Percentiles rank a stretch among this genome's conserved stretches.
These are phyloP conservation scores for Linum usitatissimum DNA, from an alignment of 345 rosid genomes.

Conservation along the genomic window DNA sequence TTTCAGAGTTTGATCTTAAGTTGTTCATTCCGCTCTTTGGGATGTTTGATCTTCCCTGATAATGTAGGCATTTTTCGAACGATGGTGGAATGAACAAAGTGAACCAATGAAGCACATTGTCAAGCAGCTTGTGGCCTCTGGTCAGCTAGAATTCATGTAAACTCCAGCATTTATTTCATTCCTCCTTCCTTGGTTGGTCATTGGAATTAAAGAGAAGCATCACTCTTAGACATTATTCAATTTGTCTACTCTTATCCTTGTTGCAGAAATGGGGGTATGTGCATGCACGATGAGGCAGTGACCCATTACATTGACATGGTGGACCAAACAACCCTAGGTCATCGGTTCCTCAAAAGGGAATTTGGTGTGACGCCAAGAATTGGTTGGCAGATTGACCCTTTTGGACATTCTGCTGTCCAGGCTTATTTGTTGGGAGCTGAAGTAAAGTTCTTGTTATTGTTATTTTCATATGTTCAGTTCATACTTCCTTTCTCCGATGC, in stretches of 20 bases:
- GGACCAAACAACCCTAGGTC: conserved; percentile 49
- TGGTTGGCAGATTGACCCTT: conserved; percentile 53
- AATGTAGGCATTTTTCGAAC: conserved; percentile 43
- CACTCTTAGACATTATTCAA: conserved; percentile 3
- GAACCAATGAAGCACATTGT: conserved; percentile 23
- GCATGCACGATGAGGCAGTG: conserved; percentile 46
- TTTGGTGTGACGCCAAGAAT: conserved; percentile 43
- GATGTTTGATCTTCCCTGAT: not conserved
- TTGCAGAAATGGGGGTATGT: conserved; percentile 46
- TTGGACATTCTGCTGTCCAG: conserved; percentile 50
- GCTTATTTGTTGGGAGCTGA: conserved; percentile 41
- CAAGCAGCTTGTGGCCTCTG: conserved; percentile 31
- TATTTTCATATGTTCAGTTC: not conserved
- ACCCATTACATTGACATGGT: conserved; percentile 45
- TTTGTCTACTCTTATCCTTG: not conserved
- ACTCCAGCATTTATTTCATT: not conserved
- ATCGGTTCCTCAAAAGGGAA: conserved; percentile 33
- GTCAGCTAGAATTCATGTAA: conserved; percentile 48
- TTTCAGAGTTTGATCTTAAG: not conserved
- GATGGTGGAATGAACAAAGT: conserved; percentile 54
- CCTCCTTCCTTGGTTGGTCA: not conserved
- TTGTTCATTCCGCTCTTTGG: not conserved
- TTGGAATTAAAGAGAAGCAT: not conserved
- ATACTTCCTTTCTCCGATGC: not conserved
- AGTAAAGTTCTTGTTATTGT: conserved; percentile 16